Evolutionary conservation across 2,329 filamentous ascomycete genomes (phyloP), one percentile per base, ranked within the genome.

Genomic region (Kalaharituber pfeilii): DNA sequence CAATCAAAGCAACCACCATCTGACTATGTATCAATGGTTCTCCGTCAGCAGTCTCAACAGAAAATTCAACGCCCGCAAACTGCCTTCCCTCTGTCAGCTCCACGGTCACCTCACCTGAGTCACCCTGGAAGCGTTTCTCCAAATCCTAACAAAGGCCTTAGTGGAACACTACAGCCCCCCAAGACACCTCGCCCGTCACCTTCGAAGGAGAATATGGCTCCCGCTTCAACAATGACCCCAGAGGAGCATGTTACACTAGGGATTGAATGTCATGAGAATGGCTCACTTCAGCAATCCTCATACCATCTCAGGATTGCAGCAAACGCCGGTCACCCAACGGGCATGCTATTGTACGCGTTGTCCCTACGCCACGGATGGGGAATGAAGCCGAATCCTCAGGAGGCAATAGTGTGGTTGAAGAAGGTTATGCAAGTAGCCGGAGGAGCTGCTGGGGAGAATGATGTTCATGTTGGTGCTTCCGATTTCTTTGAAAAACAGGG

Each of bases 341-440:
- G 83, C 22, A 98, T 98, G 91, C 77, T 98, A 11, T 74, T 96
- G 28, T 98, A 95, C 67, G 91, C 89, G 4, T 75, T 98, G 30
- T 91, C 91, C 9, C 96, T 89, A 66, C 79, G 91, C 50, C 91
- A 98, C 66, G 91, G 91, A 50, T 98, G 91, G 91, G 91, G 91
- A 18, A 95, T 96, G 86, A 81, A 88, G 8, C 78, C 86, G 6
- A 95, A 94, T 67, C 86, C 86, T 65, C 76, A 76, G 49, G 91
- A 98, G 69, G 91, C 86, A 6, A 84, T 96, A 0, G 77, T 82
- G 62, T 98, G 91, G 91, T 72, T 98, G 54, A 80, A 86, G 47
- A 91, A 88, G 66, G 91, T 91, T 2, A 87, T 91, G 7, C 86
- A 95, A 64, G 81, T 77, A 53, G 86, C 86, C 3, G 81, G 83